Base-by-base conservation (phyloP, 2,329 filamentous ascomycete species). In the Fusarium denticulatum region DNA sequence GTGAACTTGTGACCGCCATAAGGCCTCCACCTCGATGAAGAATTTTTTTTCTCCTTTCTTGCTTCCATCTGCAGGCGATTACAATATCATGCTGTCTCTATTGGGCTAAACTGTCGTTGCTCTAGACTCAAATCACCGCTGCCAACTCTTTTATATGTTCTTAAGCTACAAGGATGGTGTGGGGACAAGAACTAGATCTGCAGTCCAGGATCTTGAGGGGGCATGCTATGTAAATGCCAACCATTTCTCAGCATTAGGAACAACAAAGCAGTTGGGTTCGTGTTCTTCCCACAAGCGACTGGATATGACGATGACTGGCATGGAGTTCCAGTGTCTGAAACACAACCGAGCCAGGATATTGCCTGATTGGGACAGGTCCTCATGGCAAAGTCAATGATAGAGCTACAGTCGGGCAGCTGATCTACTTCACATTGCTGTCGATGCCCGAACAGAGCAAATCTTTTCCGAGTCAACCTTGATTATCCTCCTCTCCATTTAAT, bases 11-110 rank as follows among this genome's bases (percentile, higher is more conserved):
- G 66, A 72, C 75, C 74, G 75, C 76, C 75, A 77, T 63, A 60
- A 63, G 62, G 56, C 73, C 73, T 78, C 76, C 76, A 78, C 74
- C 57, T 76, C 75, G 69, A 76, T 76, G 71, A 77, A 77, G 67
- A 77, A 64, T 18, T 37, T 37, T 55, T 67, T 71, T 74, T 30
- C 32, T 30, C 32, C 49, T 24, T 40, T 56, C 26, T 65, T 76
- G 52, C 58, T 70, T 68, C 57, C 66, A 61, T 53, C 59, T 66
- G 59, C 64, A 60, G 58, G 50, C 59, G 45, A 46, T 37, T 56
- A 56, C 53, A 50, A 63, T 62, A 71, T 64, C 58, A 37, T 67
- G 60, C 63, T 70, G 52, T 56, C 64, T 72, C 63, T 39, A 60
- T 72, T 56, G 34, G 63, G 50, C 20, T 49, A 50, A 62, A 56